Conservation (phyloP, 2,329 filamentous ascomycete genomes). For the Raffaelea arxii region DNA sequence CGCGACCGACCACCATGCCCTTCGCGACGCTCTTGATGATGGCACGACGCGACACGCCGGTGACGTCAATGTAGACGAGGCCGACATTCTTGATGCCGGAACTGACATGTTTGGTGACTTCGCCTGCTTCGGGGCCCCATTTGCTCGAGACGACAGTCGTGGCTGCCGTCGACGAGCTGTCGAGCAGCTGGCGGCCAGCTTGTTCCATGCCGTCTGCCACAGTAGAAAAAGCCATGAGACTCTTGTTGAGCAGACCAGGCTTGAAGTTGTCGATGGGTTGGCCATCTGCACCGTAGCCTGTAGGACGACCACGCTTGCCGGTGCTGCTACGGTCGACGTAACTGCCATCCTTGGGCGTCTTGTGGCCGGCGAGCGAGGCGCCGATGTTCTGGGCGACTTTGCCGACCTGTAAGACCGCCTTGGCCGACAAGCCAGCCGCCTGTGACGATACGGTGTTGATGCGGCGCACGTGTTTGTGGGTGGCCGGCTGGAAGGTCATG, state of each 20-base stretch:
- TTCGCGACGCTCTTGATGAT: constrained; percentile 93
- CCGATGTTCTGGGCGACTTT: constrained; percentile 86
- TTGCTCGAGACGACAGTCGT: constrained; percentile 80
- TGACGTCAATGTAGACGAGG: constrained; percentile 92
- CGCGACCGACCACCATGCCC: constrained; percentile 84
- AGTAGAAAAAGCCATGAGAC: constrained; percentile 90
- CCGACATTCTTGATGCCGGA: constrained; percentile 93
- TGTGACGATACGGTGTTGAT: constrained; percentile 78
- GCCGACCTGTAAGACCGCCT: constrained; percentile 76
- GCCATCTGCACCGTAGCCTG: constrained; percentile 61
- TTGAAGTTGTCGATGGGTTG: constrained; percentile 60
- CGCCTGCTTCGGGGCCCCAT: constrained; percentile 78
- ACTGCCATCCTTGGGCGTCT: neutral
- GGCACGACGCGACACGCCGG: constrained; percentile 80
- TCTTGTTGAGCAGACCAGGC: constrained; percentile 89
- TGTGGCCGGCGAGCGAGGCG: constrained; percentile 49
- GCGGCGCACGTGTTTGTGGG: constrained; percentile 76
- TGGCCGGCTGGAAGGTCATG: constrained; percentile 77
- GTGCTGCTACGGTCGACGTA: constrained; percentile 37
- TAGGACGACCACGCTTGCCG: constrained; percentile 38
- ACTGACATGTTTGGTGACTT: constrained; percentile 64
- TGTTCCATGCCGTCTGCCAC: constrained; percentile 90
- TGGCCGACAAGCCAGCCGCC: constrained; percentile 70
- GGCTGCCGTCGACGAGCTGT: constrained; percentile 65
- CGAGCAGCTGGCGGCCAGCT: constrained; percentile 68